phyloP scores from a whole-genome alignment of 2,329 filamentous ascomycete genomes.

The Rachicladosporium sp. region DNA sequence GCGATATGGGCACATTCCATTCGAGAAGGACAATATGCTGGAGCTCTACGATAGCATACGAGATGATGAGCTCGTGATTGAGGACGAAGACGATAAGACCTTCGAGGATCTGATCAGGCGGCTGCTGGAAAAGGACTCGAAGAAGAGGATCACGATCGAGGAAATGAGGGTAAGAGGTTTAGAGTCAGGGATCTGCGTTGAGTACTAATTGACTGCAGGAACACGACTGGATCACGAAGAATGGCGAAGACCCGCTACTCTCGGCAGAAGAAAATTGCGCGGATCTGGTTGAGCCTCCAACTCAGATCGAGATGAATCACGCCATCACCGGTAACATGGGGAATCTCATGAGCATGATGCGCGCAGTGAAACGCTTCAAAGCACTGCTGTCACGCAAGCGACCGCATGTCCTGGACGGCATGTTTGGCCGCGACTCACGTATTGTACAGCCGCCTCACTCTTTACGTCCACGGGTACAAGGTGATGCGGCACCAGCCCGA shows the following conservation, averaged over 20 bases:
- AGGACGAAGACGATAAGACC: slow-evolving; percentile 49
- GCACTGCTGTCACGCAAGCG: slow-evolving; percentile 49
- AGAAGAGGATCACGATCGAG: slow-evolving; percentile 69
- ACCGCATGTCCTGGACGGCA: slow-evolving; percentile 43
- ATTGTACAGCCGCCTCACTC: slow-evolving; percentile 46
- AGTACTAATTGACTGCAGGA: slow-evolving; percentile 41
- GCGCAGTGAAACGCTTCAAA: slow-evolving; percentile 85
- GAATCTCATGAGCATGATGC: slow-evolving; percentile 77
- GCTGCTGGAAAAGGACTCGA: slow-evolving; percentile 74
- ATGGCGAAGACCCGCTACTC: slow-evolving; percentile 65
- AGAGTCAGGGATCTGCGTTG: too few relatives aligned
- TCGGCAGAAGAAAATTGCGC: slow-evolving; percentile 77
- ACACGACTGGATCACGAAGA: slow-evolving; percentile 84
- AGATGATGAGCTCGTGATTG: slow-evolving; percentile 51
- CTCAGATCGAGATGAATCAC: slow-evolving; percentile 76
- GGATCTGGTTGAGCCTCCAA: slow-evolving; percentile 68
- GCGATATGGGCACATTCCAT: slow-evolving; percentile 77
- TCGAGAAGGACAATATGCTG: slow-evolving; percentile 64
- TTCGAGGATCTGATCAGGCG: slow-evolving; percentile 63
- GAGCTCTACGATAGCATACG: slow-evolving; percentile 87
- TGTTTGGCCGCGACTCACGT: slow-evolving; percentile 46
- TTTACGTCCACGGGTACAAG: slow-evolving; percentile 26
- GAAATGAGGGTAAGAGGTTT: slow-evolving; percentile 58
- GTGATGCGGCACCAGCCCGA: slow-evolving; percentile 24
- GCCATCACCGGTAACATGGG: slow-evolving; percentile 87